phyloP scores from a whole-genome alignment of 352 stramenopile species.

The Phytophthora citrophthora region DNA sequence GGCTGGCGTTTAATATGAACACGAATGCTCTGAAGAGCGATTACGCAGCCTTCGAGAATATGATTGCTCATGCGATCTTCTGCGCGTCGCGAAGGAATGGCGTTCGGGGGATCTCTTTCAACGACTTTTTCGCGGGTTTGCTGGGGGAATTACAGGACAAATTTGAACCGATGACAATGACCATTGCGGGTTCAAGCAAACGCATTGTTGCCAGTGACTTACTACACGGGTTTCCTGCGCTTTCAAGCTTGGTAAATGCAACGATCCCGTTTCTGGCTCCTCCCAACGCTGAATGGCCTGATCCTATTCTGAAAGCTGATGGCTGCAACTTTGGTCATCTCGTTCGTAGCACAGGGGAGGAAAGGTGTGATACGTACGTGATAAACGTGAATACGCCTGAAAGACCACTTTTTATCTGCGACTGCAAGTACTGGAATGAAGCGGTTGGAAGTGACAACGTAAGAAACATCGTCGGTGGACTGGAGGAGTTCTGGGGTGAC shows the following conservation, averaged over 20 bases:
- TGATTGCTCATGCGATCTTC: conserved; percentile 40
- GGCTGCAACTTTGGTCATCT: conserved; percentile 25
- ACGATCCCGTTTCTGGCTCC: conserved; percentile 6
- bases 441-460: too few species aligned
- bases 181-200: neutral
- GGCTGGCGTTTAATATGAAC: neutral
- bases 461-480: too few species aligned
- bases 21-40: neutral
- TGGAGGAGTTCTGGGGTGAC: too few species aligned
- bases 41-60: conserved; percentile 31
- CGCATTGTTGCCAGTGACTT: neutral
- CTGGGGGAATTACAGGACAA: conserved; percentile 18
- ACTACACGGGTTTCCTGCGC: neutral
- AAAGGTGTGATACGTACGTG: conserved; percentile 3
- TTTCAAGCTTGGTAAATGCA: neutral
- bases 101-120: conserved; percentile 31
- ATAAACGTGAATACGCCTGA: neutral
- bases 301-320: neutral
- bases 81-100: conserved; percentile 36
- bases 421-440: conserved; percentile 13
- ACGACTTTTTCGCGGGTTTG: conserved; percentile 28
- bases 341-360: neutral
- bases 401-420: conserved; percentile 12
- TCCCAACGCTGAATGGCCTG: conserved; percentile 16
- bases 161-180: neutral